Conservation (phyloP, 2,329 filamentous ascomycete species). For the Penicillium sp. region DNA sequence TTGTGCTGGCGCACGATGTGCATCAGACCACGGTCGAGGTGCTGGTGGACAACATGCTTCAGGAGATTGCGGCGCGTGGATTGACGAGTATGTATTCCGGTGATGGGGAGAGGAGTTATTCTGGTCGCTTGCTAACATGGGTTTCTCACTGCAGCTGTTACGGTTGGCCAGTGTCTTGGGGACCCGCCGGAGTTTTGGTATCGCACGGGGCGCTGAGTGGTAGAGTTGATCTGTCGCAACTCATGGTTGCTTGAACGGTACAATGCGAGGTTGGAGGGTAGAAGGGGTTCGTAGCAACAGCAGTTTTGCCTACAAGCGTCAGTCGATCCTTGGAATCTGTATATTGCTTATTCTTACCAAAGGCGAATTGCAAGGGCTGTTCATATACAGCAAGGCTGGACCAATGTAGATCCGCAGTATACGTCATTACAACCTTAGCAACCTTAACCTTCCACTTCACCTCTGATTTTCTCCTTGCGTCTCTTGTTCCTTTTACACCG, state of each 20-base stretch:
- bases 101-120: background rate
- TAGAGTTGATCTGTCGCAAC: background rate
- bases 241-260: no score
- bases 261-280: no score
- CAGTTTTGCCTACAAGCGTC: no score
- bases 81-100: conserved; percentile 30
- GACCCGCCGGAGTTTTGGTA: conserved; percentile 56
- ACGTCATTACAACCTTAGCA: background rate
- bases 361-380: no score
- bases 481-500: background rate
- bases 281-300: no score
- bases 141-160: conserved; percentile 42
- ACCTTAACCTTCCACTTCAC: background rate
- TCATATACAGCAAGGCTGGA: no score
- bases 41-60: conserved; percentile 35
- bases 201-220: conserved; percentile 16
- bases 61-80: conserved; percentile 42
- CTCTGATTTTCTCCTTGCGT: background rate
- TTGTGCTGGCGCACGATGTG: conserved; percentile 28
- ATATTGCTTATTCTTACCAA: no score
- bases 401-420: no score
- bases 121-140: background rate
- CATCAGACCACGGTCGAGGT: conserved; percentile 31
- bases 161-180: conserved; percentile 58
- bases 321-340: no score